A percentile compares a stretch with the other conserved stretches of the same genome.
Conservation (phyloP, 2,329 filamentous ascomycete genomes). For the Zasmidium cellare region DNA sequence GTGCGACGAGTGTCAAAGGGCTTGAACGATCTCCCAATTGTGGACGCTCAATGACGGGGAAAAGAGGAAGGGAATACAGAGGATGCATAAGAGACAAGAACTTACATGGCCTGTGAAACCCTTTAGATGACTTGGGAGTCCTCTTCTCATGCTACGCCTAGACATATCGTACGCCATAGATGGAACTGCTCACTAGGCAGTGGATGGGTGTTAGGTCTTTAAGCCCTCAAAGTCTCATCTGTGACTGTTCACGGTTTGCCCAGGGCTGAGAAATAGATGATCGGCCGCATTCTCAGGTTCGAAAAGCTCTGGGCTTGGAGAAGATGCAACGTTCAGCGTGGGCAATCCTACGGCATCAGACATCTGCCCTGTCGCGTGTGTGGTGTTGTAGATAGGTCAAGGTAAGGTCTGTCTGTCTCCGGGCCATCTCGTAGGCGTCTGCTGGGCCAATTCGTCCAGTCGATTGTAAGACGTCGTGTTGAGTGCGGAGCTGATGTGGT, state of each 20-base stretch:
- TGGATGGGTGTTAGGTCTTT: constrained; percentile 28
- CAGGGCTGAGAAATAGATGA: constrained; percentile 31
- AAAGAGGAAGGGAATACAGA: no score
- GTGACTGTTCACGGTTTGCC: constrained; percentile 30
- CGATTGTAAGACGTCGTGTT: constrained; percentile 19
- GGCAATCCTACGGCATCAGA: neutral
- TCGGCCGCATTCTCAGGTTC: constrained; percentile 22
- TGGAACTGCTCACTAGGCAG: constrained; percentile 17
- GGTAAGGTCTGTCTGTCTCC: neutral
- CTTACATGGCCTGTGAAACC: no score
- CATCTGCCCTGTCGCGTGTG: neutral
- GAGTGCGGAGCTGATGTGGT: constrained; percentile 13
- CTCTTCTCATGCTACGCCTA: no score
- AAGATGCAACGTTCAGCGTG: no score
- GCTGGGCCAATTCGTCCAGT: constrained; percentile 13
- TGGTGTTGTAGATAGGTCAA: neutral
- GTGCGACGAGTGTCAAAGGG: no score
- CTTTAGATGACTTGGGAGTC: no score
- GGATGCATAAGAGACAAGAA: no score
- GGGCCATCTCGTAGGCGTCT: neutral
- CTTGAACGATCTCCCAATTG: no score
- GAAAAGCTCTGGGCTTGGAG: constrained; percentile 21
- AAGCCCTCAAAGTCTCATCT: constrained; percentile 3
- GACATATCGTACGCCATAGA: neutral
- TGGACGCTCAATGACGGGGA: no score